These are phyloP conservation scores for Candida orba DNA, from an alignment of 805 yeast species.

Conservation along the genomic window DNA sequence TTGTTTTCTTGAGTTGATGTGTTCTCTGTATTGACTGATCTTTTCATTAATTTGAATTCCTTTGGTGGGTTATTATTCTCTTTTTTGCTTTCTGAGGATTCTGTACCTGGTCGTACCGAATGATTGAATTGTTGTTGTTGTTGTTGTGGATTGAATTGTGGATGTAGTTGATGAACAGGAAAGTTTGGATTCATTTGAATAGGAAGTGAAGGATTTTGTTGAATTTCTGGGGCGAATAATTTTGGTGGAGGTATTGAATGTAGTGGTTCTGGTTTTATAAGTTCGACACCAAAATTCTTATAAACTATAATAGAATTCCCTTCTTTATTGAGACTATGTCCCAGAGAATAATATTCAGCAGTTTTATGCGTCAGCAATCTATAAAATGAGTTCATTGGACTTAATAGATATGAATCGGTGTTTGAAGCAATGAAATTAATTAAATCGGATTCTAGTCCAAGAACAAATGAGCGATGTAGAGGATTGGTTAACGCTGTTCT, in stretches of 20 bases:
- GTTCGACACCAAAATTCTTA: slow-evolving; percentile 27
- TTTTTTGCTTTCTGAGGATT: neutral
- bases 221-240: slow-evolving; percentile 16
- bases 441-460: slow-evolving; percentile 42
- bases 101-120: neutral
- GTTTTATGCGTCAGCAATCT: slow-evolving; percentile 62
- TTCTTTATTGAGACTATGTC: slow-evolving; percentile 46
- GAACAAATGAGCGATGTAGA: slow-evolving; percentile 42
- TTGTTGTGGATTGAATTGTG: neutral
- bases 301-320: slow-evolving; percentile 40
- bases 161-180: neutral
- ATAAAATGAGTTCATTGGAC: slow-evolving; percentile 55
- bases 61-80: slow-evolving; percentile 5
- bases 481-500: slow-evolving; percentile 34
- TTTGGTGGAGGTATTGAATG: slow-evolving; percentile 10
- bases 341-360: slow-evolving; percentile 57
- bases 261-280: slow-evolving; percentile 11
- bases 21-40: slow-evolving; percentile 5
- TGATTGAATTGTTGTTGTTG: too few relatives aligned
- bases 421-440: slow-evolving; percentile 36
- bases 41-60: slow-evolving; percentile 22
- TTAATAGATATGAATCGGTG: slow-evolving; percentile 34
- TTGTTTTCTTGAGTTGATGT: neutral
- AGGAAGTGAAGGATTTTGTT: slow-evolving; percentile 1
- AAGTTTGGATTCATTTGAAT: neutral